Evolutionary conservation across 2,329 filamentous ascomycete genomes (phyloP), one percentile per base, ranked within the genome.

Genomic region (Colletotrichum chlorophyti): DNA sequence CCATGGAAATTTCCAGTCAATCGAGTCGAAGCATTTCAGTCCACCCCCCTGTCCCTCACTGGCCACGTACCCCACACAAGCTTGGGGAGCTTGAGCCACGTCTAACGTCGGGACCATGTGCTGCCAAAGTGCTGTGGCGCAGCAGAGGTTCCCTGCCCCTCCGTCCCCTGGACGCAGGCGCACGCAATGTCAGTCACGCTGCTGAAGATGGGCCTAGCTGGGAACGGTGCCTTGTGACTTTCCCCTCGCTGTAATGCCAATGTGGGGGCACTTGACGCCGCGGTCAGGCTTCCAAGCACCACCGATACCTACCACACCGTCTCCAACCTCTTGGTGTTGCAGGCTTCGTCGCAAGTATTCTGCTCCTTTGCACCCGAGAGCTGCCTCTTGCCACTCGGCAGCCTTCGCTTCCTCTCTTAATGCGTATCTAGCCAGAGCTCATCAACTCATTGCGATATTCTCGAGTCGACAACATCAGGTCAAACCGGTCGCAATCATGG

Each of bases 401-500:
- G 29, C 3, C 9, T 6, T 15, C n/a, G 6, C 8, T 14, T 23
- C 35, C 26, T 29, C 7, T 27, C n/a, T n/a, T n/a, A n/a, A n/a
- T n/a, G n/a, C n/a, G n/a, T n/a, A n/a, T n/a, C n/a, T n/a, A n/a
- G n/a, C n/a, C n/a, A n/a, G n/a, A n/a, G n/a, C n/a, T n/a, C n/a
- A n/a, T n/a, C n/a, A n/a, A n/a, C n/a, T n/a, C n/a, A n/a, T n/a
- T n/a, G n/a, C n/a, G n/a, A n/a, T n/a, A n/a, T n/a, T n/a, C n/a
- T n/a, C n/a, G n/a, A n/a, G n/a, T n/a, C n/a, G n/a, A n/a, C n/a
- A n/a, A n/a, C n/a, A n/a, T n/a, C n/a, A n/a, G n/a, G n/a, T n/a
- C n/a, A n/a, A n/a, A n/a, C n/a, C n/a, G n/a, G 41, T 31, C 35
- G 50, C 38, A 37, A 31, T 38, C 63, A 97, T 97, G 93, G 86